These are phyloP conservation scores for Cordyceps tenuipes DNA, from an alignment of 2,329 filamentous ascomycete genomes.

Conservation along the genomic window DNA sequence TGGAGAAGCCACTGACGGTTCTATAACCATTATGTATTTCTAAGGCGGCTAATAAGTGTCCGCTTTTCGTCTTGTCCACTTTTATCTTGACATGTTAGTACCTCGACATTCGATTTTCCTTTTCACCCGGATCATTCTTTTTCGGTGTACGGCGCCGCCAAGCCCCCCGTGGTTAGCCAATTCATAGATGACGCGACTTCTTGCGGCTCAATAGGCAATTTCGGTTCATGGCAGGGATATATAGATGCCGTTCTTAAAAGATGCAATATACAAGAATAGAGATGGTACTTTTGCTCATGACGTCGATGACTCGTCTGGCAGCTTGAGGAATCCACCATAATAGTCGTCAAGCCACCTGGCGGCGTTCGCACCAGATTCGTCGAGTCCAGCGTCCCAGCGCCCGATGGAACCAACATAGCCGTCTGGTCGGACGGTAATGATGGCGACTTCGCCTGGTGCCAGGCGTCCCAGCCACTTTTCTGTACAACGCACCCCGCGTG, in stretches of 20 bases:
- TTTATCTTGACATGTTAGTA: background rate
- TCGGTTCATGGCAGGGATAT: background rate
- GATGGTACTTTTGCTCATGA: background rate
- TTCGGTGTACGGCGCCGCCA: background rate
- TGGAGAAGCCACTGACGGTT: conserved; percentile 44
- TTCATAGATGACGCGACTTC: background rate
- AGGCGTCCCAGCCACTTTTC: conserved; percentile 62
- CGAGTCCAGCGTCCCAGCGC: conserved; percentile 42
- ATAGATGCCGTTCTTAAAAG: background rate
- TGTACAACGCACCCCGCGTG: conserved; percentile 45
- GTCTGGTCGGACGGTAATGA: conserved; percentile 63
- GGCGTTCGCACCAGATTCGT: conserved; percentile 42
- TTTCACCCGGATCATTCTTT: background rate
- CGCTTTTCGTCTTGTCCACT: too few relatives aligned
- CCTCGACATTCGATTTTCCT: background rate
- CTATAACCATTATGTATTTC: conserved; percentile 47
- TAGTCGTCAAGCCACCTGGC: conserved; percentile 48
- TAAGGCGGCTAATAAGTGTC: conserved; percentile 22
- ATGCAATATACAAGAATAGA: background rate
- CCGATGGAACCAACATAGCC: conserved; percentile 63
- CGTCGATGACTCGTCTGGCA: conserved; percentile 25
- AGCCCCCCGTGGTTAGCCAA: background rate
- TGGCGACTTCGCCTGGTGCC: conserved; percentile 46
- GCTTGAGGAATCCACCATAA: conserved; percentile 45
- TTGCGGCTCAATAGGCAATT: background rate